These are phyloP conservation scores for Blepharisma stoltei DNA, from an alignment of 73 alveolate genomes.

Conservation along the genomic window DNA sequence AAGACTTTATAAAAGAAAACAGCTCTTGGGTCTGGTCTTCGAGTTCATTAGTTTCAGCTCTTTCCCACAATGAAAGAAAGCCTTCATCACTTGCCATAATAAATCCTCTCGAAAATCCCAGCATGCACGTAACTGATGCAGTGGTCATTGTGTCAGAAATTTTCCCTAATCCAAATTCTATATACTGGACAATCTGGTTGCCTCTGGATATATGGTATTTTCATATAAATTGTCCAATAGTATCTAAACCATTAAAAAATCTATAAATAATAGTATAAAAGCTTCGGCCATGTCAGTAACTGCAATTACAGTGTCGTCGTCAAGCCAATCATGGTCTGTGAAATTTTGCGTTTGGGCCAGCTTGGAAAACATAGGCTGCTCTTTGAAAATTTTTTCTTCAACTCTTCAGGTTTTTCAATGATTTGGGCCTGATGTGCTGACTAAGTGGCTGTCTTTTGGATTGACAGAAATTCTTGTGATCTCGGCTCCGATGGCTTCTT, in stretches of 20 bases:
- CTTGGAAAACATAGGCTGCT: slow-evolving; percentile 56
- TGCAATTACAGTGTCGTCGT: slow-evolving; percentile 71
- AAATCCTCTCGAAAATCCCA: slow-evolving; percentile 62
- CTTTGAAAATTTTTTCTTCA: slow-evolving; percentile 73
- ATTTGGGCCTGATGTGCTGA: slow-evolving; percentile 71
- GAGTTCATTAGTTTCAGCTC: slow-evolving; percentile 68
- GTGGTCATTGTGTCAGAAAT: slow-evolving; percentile 21
- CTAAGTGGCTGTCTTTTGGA: slow-evolving; percentile 80
- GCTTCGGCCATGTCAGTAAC: slow-evolving; percentile 78
- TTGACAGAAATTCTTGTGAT: slow-evolving; percentile 70
- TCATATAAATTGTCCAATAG: too few species aligned
- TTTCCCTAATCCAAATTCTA: slow-evolving; percentile 49
- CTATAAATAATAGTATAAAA: too few species aligned
- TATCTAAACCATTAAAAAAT: too few species aligned
- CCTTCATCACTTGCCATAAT: slow-evolving; percentile 78
- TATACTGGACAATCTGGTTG: slow-evolving; percentile 64
- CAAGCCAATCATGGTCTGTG: slow-evolving; percentile 87
- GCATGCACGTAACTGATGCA: slow-evolving; percentile 51
- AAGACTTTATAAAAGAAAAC: slow-evolving; percentile 56
- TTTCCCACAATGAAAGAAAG: slow-evolving; percentile 73
- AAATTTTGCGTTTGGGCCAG: slow-evolving; percentile 58
- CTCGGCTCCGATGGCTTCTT: slow-evolving; percentile 35
- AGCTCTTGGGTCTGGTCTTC: slow-evolving; percentile 44
- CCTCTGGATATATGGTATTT: slow-evolving; percentile 68
- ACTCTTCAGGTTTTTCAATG: slow-evolving; percentile 82